These are phyloP conservation scores for Rhododendron molle DNA, from an alignment of 148 eudicot species.

Conservation along the genomic window DNA sequence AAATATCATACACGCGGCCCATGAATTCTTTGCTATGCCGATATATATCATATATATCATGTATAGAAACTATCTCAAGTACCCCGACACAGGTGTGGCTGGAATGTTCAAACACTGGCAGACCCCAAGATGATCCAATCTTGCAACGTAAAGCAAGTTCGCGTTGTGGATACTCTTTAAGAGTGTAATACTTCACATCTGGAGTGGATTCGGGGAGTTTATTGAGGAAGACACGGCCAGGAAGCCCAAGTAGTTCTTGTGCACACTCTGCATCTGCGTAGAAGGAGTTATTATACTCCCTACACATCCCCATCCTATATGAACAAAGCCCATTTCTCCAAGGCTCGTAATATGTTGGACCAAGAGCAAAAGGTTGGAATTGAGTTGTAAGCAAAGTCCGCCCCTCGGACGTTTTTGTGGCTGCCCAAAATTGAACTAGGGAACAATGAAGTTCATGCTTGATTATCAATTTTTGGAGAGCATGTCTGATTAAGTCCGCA, in stretches of 20 bases:
- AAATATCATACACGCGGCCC: too few relatives aligned
- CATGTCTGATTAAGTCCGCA: not conserved
- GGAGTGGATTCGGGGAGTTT: not conserved
- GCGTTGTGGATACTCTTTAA: not conserved
- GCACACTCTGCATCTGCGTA: not conserved
- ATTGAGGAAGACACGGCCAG: not conserved
- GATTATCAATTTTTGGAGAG: not conserved
- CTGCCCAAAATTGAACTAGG: not conserved
- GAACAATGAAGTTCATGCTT: fast-evolving
- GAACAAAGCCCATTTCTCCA: fast-evolving
- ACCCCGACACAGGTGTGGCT: too few relatives aligned
- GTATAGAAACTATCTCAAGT: too few relatives aligned
- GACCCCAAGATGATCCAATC: too few relatives aligned
- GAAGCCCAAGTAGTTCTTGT: not conserved
- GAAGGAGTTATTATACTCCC: not conserved
- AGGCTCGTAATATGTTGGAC: fast-evolving
- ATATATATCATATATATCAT: too few relatives aligned
- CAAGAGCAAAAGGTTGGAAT: not conserved
- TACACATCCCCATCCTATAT: not conserved
- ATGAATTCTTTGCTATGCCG: too few relatives aligned
- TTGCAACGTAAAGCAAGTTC: not conserved
- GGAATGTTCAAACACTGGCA: too few relatives aligned
- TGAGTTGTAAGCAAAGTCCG: not conserved
- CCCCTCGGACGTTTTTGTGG: not conserved
- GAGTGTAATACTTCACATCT: not conserved